These are phyloP conservation scores for Phytophthora pini DNA, from an alignment of 352 stramenopile genomes.

Conservation along the genomic window DNA sequence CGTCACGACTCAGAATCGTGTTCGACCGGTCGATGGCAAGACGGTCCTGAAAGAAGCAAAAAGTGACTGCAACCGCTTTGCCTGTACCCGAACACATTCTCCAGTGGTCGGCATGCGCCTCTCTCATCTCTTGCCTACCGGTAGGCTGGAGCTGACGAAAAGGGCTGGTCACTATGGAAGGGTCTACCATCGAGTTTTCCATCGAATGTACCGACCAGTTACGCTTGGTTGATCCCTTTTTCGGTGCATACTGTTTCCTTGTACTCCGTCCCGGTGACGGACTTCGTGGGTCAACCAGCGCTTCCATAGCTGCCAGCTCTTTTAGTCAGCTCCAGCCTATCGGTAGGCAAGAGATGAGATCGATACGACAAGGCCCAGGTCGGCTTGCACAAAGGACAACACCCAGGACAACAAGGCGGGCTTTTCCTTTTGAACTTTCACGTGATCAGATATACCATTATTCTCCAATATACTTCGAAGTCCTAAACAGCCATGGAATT, in stretches of 20 bases:
- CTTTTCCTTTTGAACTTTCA: conserved; percentile 11
- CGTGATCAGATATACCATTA: not conserved
- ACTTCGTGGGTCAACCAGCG: conserved; percentile 19
- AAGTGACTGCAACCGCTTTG: conserved; percentile 5
- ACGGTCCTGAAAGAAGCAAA: not conserved
- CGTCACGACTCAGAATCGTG: conserved; percentile 22
- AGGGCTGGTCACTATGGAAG: too few species aligned
- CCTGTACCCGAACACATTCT: not conserved
- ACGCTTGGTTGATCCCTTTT: too few species aligned
- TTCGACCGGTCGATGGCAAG: conserved; percentile 18
- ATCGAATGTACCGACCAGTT: too few species aligned
- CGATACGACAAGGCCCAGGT: conserved; percentile 1
- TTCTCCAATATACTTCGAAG: conserved; percentile 1
- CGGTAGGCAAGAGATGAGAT: conserved; percentile 11
- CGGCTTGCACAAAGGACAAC: conserved; percentile 20
- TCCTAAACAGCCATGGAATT: conserved; percentile 17
- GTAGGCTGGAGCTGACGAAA: too few species aligned
- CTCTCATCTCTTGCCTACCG: conserved; percentile 13
- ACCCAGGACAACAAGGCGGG: conserved; percentile 21
- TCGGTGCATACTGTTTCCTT: too few species aligned
- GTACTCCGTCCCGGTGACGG: conserved; percentile 21
- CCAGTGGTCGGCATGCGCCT: conserved; percentile 16
- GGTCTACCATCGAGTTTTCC: too few species aligned
- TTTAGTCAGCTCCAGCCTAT: too few species aligned
- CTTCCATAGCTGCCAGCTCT: conserved; percentile 10